These are phyloP conservation scores for Perkinsus chesapeaki DNA, from an alignment of 169 alveolate species.

Conservation along the genomic window DNA sequence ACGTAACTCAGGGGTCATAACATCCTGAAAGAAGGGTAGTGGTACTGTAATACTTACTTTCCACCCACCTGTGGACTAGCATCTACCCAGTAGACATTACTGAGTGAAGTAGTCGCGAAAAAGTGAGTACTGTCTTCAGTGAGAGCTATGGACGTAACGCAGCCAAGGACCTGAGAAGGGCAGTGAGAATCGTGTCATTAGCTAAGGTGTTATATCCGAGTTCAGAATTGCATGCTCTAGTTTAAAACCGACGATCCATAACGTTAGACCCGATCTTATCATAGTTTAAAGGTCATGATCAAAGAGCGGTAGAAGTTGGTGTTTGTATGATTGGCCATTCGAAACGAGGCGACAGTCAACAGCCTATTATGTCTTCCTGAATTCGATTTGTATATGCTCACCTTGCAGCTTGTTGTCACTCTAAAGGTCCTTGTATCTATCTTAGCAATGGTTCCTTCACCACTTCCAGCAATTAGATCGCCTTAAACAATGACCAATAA, in stretches of 20 bases:
- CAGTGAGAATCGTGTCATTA: slow-evolving; percentile 13
- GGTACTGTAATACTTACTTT: neutral
- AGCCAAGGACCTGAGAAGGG: slow-evolving; percentile 65
- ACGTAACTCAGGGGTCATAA: slow-evolving; percentile 73
- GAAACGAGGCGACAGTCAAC: no score
- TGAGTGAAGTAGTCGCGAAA: slow-evolving; percentile 69
- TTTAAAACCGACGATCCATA: no score
- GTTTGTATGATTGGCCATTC: no score
- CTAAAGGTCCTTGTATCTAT: slow-evolving; percentile 36
- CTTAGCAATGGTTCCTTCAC: slow-evolving; percentile 76
- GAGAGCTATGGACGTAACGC: slow-evolving; percentile 69
- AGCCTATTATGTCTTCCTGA: no score
- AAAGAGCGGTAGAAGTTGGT: no score
- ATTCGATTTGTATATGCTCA: no score
- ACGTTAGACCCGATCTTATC: no score
- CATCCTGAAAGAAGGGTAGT: slow-evolving; percentile 26
- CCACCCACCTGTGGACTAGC: slow-evolving; percentile 14
- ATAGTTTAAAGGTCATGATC: no score
- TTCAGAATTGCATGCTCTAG: no score
- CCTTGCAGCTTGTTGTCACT: slow-evolving; percentile 33
- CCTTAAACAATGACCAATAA: neutral
- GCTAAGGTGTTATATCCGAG: no score
- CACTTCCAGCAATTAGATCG: slow-evolving; percentile 79
- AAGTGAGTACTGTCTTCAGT: slow-evolving; percentile 75
- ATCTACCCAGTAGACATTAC: slow-evolving; percentile 82